Evolutionary conservation across 1,284 basidiomycete genomes (phyloP), one percentile per base, ranked within the genome.

Genomic region (Apiotrichum veenhuisii): DNA sequence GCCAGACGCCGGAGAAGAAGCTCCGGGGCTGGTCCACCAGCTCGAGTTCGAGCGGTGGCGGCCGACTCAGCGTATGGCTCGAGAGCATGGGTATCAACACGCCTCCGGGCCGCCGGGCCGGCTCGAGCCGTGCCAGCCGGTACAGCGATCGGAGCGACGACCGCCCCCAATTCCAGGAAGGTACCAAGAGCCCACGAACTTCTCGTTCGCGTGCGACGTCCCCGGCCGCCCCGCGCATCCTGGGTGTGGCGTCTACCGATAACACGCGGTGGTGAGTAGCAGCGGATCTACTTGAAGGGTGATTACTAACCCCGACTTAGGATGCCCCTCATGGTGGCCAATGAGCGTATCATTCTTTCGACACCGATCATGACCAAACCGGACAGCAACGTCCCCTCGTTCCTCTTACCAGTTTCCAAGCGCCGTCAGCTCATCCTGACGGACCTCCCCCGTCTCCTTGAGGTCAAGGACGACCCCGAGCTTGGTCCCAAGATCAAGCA

Each of bases 381-480:
- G 61, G 54, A 71, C 61, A 55, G 74, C 62, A 46, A 61, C 48
- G 62, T 67, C 14, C 69, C 66, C 37, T 58, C 65, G 1, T 75
- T 80, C 69, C 57, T 77, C 59, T 52, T 80, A 66, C 64, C 68
- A 14, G 61, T 68, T 10, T 55, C 68, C 15, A 78, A 79, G 38
- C 74, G 79, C 5, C 76, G 75, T 12, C 69, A 78, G 43, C 70
- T 82, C 41, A 72, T 82, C 30, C 65, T 82, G 2, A 82, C 81
- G 18, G 80, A 80, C 62, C 77, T 80, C 50, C 80, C 80, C 5
- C 71, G 81, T 8, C 67, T 82, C n/a, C 68, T 82, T 11, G 79
- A 78, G 53, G 77, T 81, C 65, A 81, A 80, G 62, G 80, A 81
- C 49, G 72, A 73, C 30, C 48, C 58, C 14, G 53, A 66, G 4